These are phyloP conservation scores for Halophytophthora polymorphica DNA, from an alignment of 352 stramenopile species.

Conservation along the genomic window DNA sequence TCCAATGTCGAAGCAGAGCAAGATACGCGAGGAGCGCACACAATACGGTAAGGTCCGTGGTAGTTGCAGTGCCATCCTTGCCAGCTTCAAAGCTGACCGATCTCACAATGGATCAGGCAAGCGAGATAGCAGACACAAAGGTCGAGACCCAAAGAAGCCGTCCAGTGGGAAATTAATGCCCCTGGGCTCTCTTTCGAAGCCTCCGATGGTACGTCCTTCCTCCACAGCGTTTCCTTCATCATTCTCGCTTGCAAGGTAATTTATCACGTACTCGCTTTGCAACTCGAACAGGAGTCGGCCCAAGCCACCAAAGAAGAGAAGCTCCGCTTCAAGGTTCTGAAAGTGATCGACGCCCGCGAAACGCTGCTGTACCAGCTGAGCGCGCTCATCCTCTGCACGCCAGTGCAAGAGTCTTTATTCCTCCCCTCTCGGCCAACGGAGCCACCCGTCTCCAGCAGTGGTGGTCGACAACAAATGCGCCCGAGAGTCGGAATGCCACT, in stretches of 20 bases:
- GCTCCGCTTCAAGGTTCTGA: constrained; percentile 66
- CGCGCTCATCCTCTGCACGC: constrained; percentile 65
- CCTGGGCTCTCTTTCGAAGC: constrained; percentile 26
- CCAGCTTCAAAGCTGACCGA: background rate
- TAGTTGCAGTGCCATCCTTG: background rate
- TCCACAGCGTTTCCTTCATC: background rate
- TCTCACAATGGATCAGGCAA: constrained; percentile 19
- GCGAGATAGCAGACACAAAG: constrained; percentile 15
- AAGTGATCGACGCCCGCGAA: constrained; percentile 61
- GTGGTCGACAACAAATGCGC: constrained; percentile 33
- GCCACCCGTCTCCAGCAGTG: constrained; percentile 14
- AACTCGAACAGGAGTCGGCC: constrained; percentile 17
- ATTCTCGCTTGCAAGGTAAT: background rate
- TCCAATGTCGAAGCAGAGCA: constrained; percentile 37
- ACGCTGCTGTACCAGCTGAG: constrained; percentile 70
- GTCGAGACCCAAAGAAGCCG: constrained; percentile 17
- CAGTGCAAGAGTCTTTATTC: constrained; percentile 51
- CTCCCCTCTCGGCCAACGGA: constrained; percentile 43
- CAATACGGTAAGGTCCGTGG: constrained; percentile 43
- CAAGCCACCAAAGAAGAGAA: constrained; percentile 60
- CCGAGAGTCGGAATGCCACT: constrained; percentile 43
- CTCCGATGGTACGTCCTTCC: constrained; percentile 23
- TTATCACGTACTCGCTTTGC: constrained; percentile 1
- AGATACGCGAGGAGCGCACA: constrained; percentile 46
- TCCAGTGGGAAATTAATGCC: constrained; percentile 33